Evolutionary conservation across 208 protist species (phyloP), one percentile per base, ranked within the genome.

Genomic region (Leishmania tropica): DNA sequence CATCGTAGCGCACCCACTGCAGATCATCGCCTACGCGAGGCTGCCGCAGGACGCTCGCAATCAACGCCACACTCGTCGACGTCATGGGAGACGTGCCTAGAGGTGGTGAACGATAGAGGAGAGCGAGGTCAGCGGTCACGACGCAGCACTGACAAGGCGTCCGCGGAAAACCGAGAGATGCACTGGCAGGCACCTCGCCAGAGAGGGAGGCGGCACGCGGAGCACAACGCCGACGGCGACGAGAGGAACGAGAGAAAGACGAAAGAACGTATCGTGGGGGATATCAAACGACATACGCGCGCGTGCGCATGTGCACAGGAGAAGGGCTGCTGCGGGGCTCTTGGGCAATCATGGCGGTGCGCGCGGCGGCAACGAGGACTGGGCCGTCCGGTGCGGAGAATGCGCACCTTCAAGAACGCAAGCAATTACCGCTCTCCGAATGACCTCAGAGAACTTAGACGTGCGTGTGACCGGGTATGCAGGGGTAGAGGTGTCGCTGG

Each of bases 31-130:
- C 72, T 17, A 15, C 45, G 42, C 76, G 79, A 21, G 76, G 76
- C 53, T 48, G 47, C 35, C 78, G 77, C 56, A 86, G 78, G 35
- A 80, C 78, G 24, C 47, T 65, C 6, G 72, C 78, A 58, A 83
- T 86, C 35, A 88, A 65, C 45, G 73, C 73, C 11, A 81, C 78
- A 40, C 76, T 84, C 21, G 73, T 85, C 40, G 83, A 60, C 19
- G 81, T 85, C 81, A 85, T 85, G 75, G 31, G 73, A 28, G 19
- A 40, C 37, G 73, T 11, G 51, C 35, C 35, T 28, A 76, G 48
- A n/a, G 24, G 47, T 31, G 24, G 17, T 47, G 19, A 47, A 10
- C 15, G 11, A 47, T 35, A 42, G 73, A 45, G n/a, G 51, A 31
- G 24, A 31, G 70, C n/a, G 31, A 40, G 13, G 6, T 1, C 11